phyloP scores from a whole-genome alignment of 1,139 yeast species.

The Blastobotrys raffinosifermentans region DNA sequence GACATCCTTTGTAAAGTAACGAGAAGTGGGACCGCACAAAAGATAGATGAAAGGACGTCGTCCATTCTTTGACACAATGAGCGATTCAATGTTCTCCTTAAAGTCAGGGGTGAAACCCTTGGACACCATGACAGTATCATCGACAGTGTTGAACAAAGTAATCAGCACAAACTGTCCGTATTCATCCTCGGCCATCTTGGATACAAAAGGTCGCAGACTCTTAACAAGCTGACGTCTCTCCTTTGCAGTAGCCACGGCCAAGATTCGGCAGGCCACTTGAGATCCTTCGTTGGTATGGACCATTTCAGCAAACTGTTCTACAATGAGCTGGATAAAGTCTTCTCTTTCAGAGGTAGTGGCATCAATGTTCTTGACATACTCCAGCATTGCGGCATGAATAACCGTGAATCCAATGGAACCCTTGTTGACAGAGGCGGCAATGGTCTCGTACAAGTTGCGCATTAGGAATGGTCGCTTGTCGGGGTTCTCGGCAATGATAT shows the following conservation, averaged over 20 bases:
- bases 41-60: conserved; percentile 86
- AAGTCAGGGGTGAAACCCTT: conserved; percentile 65
- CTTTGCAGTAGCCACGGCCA: conserved; percentile 84
- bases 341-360: conserved; percentile 56
- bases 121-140: conserved; percentile 80
- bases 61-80: conserved; percentile 67
- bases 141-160: conserved; percentile 78
- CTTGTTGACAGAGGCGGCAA: conserved; percentile 85
- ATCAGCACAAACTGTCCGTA: conserved; percentile 78
- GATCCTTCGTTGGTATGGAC: conserved; percentile 94
- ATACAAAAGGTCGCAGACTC: conserved; percentile 66
- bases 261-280: conserved; percentile 75
- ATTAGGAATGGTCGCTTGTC: conserved; percentile 78
- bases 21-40: conserved; percentile 72
- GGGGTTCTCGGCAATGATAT: conserved; percentile 61
- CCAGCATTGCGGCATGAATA: conserved; percentile 93
- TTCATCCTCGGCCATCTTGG: conserved; percentile 74
- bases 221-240: conserved; percentile 79
- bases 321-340: conserved; percentile 75
- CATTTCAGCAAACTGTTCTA: conserved; percentile 88
- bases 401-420: conserved; percentile 96
- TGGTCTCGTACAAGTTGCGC: conserved; percentile 72
- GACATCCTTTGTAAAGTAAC: conserved; percentile 70
- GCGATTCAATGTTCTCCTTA: conserved; percentile 48
- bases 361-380: conserved; percentile 65